Conservation (phyloP, 2,329 filamentous ascomycete genomes). For the Aspergillus neoniger region DNA sequence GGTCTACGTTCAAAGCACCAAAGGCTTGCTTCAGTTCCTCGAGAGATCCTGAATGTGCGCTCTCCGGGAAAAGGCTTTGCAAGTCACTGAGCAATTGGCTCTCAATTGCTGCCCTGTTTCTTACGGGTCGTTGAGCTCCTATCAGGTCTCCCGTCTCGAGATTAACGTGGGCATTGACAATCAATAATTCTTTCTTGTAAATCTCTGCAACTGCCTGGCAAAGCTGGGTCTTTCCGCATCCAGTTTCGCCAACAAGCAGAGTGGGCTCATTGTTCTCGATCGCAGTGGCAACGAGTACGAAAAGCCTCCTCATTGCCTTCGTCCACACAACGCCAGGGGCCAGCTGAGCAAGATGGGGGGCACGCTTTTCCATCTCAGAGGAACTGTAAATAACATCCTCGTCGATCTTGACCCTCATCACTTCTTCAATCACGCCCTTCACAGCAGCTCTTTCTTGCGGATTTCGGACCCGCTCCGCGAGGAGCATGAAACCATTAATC, state of each 20-base stretch:
- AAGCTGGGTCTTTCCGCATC: conserved; percentile 96
- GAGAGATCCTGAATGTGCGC: conserved; percentile 42
- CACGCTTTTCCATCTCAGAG: conserved; percentile 59
- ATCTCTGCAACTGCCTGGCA: conserved; percentile 89
- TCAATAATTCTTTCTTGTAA: conserved; percentile 72
- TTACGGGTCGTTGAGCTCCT: conserved; percentile 86
- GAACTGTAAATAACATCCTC: conserved; percentile 70
- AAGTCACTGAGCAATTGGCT: conserved; percentile 67
- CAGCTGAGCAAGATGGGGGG: conserved; percentile 43
- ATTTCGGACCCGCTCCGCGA: conserved; percentile 93
- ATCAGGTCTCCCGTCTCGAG: conserved; percentile 97
- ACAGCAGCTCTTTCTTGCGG: conserved; percentile 81
- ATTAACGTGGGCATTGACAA: conserved; percentile 97
- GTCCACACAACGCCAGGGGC: conserved; percentile 78
- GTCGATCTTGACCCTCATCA: conserved; percentile 84
- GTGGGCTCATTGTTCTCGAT: conserved; percentile 90
- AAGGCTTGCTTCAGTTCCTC: conserved; percentile 64
- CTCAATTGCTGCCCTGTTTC: conserved; percentile 76
- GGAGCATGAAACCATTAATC: conserved; percentile 90
- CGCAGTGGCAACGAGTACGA: conserved; percentile 83
- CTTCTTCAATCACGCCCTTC: conserved; percentile 81
- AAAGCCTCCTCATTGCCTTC: conserved; percentile 86
- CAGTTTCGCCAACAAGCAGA: conserved; percentile 91
- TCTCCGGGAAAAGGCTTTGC: conserved; percentile 41
- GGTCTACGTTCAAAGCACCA: conserved; percentile 52